These are phyloP conservation scores for Achlya hypogyna DNA, from an alignment of 352 stramenopile species.

Conservation along the genomic window DNA sequence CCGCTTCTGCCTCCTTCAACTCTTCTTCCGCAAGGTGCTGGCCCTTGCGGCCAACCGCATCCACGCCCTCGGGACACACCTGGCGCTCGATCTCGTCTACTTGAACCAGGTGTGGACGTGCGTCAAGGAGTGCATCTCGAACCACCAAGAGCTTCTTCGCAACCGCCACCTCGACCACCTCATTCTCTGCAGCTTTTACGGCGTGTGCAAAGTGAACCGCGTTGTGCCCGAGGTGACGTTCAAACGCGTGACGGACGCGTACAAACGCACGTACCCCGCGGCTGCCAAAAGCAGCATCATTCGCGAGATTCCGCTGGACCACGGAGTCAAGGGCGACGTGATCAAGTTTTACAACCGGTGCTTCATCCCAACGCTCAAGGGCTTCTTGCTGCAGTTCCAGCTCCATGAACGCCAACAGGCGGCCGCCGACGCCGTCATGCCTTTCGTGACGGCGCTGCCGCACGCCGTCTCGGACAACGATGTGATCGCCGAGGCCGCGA, in stretches of 20 bases:
- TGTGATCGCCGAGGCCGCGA: conserved; percentile 65
- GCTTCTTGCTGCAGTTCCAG: conserved; percentile 81
- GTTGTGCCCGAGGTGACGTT: conserved; percentile 56
- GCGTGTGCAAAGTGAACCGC: conserved; percentile 79
- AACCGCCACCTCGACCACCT: conserved; percentile 77
- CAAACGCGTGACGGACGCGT: conserved; percentile 63
- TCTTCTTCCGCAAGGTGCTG: conserved; percentile 82
- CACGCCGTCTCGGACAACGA: conserved; percentile 59
- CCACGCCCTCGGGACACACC: conserved; percentile 52
- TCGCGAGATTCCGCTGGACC: conserved; percentile 65
- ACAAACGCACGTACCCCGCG: conserved; percentile 39
- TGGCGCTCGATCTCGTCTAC: conserved; percentile 62
- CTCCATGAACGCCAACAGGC: conserved; percentile 73
- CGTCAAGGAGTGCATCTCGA: conserved; percentile 69
- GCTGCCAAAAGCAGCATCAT: conserved; percentile 38
- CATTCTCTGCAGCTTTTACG: conserved; percentile 76
- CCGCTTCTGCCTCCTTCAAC: conserved; percentile 47
- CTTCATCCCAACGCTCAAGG: conserved; percentile 76
- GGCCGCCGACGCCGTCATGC: conserved; percentile 45
- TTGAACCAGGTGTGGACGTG: conserved; percentile 83
- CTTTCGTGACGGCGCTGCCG: conserved; percentile 26
- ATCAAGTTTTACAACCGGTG: conserved; percentile 87
- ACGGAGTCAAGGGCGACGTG: conserved; percentile 50
- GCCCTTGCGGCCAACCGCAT: conserved; percentile 73
- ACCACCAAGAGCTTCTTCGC: conserved; percentile 25